Base-by-base conservation (phyloP, 2,329 filamentous ascomycete genomes). In the Fusarium caatingaense region DNA sequence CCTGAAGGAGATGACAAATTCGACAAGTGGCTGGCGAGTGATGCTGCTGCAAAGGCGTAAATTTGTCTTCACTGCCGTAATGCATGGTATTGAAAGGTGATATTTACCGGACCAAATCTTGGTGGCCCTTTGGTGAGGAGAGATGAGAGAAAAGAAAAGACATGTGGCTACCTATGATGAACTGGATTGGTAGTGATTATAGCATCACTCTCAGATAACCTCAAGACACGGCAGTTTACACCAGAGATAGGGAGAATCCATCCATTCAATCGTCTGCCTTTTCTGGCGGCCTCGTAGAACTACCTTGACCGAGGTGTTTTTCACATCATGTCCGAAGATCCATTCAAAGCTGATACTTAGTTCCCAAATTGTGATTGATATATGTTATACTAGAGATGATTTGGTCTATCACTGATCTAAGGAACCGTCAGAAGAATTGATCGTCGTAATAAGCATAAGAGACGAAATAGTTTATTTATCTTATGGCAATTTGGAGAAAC, bases 11-110 rank as follows among this genome's bases (percentile, higher is more conserved):
- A 69, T 3, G 27, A 18, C 9, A 46, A 49, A 23, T 75, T 72
- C 28, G 49, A 60, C n/a, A 28, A 55, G 6, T 74, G 72, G 69
- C 15, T 69, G 12, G 41, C 42, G 11, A n/a, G 42, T 8, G 25
- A 23, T 12, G 37, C 56, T 21, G 15, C n/a, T 5, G 20, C 37
- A 15, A 40, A 56, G 23, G 18, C 30, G 11, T 42, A 15, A 6
- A 50, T 7, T 56, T 10, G 23, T 21, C 28, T 12, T 4, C 20
- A 41, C 12, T 12, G 4, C 8, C 4, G 10, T 12, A 20, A 7
- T 41, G 8, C 10, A 41, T 13, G n/a, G 40, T 42, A 16, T 41
- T 15, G 25, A 16, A n/a, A 11, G 10, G 18, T 32, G 20, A n/a
- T 9, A 23, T 28, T 20, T 15, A 46, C 18, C 9, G 16, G 49